Evolutionary conservation across 257 asterid species (phyloP), one percentile per base, ranked within the genome.

Genomic region (Striga asiatica): DNA sequence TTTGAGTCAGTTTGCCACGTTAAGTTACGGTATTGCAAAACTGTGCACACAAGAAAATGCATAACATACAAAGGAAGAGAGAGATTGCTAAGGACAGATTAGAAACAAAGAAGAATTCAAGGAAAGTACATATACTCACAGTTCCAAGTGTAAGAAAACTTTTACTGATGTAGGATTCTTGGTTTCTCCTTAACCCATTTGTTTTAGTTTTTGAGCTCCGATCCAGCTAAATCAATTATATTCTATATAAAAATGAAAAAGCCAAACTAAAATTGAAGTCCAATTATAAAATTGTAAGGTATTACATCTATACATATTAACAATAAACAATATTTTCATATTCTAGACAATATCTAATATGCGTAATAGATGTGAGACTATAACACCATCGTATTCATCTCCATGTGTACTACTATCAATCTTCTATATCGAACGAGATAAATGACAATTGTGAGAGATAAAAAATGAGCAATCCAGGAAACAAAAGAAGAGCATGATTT

Each of bases 361-460:
- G 59, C 78, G 24, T 92, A 92, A 97, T 82, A 92, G 78, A 67
- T 92, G 99, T 9, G 99, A 92, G 71, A 81, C 88, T 65, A 79
- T 83, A 65, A 92, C 99, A 53, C 95, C 99, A 63, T 92, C 99
- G 48, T 92, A 92, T 55, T 92, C 97, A 46, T 92, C 99, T 8
- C 87, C 99, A 64, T 77, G 93, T 24, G 84, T 86, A 69, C 96
- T 88, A 76, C 99, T 92, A 76, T 92, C 99, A 17, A 92, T 75
- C 97, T 84, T 92, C 99, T 92, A 92, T 48, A 53, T 31, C 54
- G 58, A 55, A 64, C 54, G 17, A 47, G 16, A 10, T 11, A 39
- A n/a, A n/a, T n/a, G n/a, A n/a, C n/a, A n/a, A n/a, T n/a, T n/a
- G n/a, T n/a, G n/a, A n/a, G n/a, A n/a, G n/a, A n/a, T n/a, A n/a